Conservation (phyloP, 2,329 filamentous ascomycete species). For the Penicillium sp. region DNA sequence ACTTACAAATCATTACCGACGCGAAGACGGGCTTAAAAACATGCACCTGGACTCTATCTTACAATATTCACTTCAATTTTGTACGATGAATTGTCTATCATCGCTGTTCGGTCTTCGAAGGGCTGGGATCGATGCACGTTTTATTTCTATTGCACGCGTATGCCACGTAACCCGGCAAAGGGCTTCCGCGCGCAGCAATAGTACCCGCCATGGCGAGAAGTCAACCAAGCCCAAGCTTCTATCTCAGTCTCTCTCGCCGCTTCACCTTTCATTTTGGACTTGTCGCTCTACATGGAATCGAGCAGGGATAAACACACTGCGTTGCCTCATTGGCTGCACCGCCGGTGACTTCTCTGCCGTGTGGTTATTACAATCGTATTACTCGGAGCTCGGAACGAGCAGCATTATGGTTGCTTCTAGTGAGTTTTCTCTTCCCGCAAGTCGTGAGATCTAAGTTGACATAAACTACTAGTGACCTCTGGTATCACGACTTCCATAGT, state of each 20-base stretch:
- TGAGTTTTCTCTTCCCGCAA: conserved; percentile 25
- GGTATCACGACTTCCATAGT: conserved; percentile 54
- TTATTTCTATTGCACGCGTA: not conserved
- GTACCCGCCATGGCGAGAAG: not conserved
- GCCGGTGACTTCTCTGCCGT: conserved; percentile 57
- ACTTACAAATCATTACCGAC: not conserved
- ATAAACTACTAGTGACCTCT: conserved; percentile 46
- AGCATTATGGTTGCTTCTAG: conserved; percentile 55
- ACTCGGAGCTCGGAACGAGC: conserved; percentile 48
- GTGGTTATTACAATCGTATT: conserved; percentile 54
- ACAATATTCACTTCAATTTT: not conserved
- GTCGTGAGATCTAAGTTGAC: not conserved
- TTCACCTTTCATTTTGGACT: conserved; percentile 35
- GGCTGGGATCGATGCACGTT: not conserved
- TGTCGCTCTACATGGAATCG: conserved; percentile 47
- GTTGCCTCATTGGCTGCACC: conserved; percentile 57
- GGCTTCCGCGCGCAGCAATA: not conserved
- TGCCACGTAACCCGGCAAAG: not conserved
- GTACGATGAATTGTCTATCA: not conserved
- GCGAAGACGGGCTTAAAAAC: not conserved
- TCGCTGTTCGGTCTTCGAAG: not conserved
- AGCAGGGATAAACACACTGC: conserved; percentile 55
- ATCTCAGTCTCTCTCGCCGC: not conserved
- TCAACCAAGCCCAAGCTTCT: not conserved
- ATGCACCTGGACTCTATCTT: not conserved